Percentiles rank a stretch among this genome's conserved stretches.
Conservation (phyloP, 129 eudicot species). For the Ambrosia trifida region DNA sequence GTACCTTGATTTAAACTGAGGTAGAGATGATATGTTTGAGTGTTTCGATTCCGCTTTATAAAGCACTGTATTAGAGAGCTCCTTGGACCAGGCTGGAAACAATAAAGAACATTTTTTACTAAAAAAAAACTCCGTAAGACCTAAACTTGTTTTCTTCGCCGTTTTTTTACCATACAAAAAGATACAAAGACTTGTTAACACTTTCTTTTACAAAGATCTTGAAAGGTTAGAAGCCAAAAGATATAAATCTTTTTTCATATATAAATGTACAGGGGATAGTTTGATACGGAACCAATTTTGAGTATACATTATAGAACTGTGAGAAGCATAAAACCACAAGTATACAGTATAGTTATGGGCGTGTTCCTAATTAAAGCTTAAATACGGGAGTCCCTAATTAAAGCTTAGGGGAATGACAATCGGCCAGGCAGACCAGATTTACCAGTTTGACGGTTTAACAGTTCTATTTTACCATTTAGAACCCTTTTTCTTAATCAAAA, state of each 20-base stretch:
- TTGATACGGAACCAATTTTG: too few relatives aligned
- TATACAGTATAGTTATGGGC: too few relatives aligned
- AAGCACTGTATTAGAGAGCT: constrained; percentile 73
- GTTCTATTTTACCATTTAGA: too few relatives aligned
- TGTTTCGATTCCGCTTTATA: constrained; percentile 66
- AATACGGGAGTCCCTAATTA: too few relatives aligned
- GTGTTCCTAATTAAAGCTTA: too few relatives aligned
- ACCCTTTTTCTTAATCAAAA: not conserved
- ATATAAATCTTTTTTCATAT: not conserved
- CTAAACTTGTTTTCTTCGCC: not conserved
- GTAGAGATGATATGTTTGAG: constrained; percentile 73
- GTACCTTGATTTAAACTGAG: constrained; percentile 71
- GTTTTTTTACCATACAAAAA: not conserved
- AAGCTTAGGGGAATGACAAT: too few relatives aligned
- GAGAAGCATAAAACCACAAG: too few relatives aligned
- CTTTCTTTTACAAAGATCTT: not conserved
- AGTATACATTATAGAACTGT: too few relatives aligned
- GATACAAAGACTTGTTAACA: not conserved
- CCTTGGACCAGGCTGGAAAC: constrained; percentile 87
- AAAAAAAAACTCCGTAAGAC: too few relatives aligned
- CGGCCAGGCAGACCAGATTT: too few relatives aligned
- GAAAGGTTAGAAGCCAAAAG: not conserved
- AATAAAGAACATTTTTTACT: too few relatives aligned
- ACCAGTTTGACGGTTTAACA: too few relatives aligned
- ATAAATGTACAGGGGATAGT: not conserved